phyloP scores from a whole-genome alignment of 495 filamentous ascomycete genomes.

The Daldinia childiae region DNA sequence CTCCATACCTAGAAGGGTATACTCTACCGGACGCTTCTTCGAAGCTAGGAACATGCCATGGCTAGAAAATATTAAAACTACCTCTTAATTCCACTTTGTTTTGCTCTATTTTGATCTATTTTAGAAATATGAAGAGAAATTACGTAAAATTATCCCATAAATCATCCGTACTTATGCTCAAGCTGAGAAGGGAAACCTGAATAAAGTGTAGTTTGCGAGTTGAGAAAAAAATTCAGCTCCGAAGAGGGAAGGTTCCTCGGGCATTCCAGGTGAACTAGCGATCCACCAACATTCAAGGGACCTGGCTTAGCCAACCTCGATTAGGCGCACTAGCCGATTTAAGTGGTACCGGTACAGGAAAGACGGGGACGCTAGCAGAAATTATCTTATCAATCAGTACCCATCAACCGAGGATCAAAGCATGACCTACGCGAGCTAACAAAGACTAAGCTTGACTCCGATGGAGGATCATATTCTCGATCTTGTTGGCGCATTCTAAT shows the following conservation, averaged over 20 bases:
- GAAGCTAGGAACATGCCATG: conserved; percentile 6
- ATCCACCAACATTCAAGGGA: not conserved
- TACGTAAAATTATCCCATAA: conserved; percentile 31
- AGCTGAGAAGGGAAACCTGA: conserved; percentile 32
- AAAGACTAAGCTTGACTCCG: conserved; percentile 5
- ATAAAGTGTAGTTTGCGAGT: conserved; percentile 11
- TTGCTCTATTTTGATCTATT: not conserved
- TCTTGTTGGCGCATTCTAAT: conserved; percentile 21
- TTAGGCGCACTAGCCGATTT: conserved; percentile 27
- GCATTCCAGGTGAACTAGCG: conserved; percentile 25
- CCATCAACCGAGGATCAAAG: conserved; percentile 31
- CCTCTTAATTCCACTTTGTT: not conserved
- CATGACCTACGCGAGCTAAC: conserved; percentile 24
- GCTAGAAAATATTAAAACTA: not conserved
- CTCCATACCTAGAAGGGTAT: conserved; percentile 13
- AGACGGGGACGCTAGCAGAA: conserved; percentile 25
- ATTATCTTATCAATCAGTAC: conserved; percentile 44
- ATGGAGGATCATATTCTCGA: conserved; percentile 25
- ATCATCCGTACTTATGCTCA: conserved; percentile 11
- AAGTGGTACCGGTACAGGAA: conserved; percentile 5
- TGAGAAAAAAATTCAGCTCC: conserved; percentile 11
- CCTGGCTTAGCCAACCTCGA: not conserved
- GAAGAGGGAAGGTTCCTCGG: conserved; percentile 39
- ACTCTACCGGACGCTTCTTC: conserved; percentile 4
- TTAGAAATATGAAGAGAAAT: not conserved